These are phyloP conservation scores for Dactylellina leptospora DNA, from an alignment of 2,329 filamentous ascomycete genomes.

Conservation along the genomic window DNA sequence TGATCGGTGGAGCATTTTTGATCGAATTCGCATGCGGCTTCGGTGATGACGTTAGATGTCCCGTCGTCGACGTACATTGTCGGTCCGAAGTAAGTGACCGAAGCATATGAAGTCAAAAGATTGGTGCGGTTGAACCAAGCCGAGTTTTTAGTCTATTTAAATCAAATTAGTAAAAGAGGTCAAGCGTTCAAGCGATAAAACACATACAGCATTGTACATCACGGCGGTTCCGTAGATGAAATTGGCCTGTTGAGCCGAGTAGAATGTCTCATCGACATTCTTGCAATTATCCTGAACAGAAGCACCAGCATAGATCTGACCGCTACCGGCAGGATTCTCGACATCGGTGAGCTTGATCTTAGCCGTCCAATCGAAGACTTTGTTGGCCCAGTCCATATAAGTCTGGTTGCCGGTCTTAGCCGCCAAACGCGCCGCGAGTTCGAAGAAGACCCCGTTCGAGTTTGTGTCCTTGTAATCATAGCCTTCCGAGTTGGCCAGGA, in stretches of 20 bases:
- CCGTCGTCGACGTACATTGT: conserved; percentile 59
- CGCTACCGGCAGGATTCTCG: conserved; percentile 71
- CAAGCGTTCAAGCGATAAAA: neutral
- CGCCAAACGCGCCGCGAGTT: conserved; percentile 74
- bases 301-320: conserved; percentile 56
- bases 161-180: neutral
- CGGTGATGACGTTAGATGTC: conserved; percentile 67
- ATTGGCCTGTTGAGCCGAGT: conserved; percentile 72
- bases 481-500: conserved; percentile 77
- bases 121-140: conserved; percentile 20
- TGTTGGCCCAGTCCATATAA: conserved; percentile 80
- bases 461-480: conserved; percentile 80
- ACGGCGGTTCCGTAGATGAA: conserved; percentile 72
- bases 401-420: conserved; percentile 80
- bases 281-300: conserved; percentile 65
- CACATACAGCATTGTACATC: conserved; percentile 67
- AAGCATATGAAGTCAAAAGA: neutral
- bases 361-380: conserved; percentile 73
- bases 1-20: conserved; percentile 69
- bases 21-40: conserved; percentile 69
- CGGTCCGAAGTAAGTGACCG: conserved; percentile 22
- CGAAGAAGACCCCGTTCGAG: conserved; percentile 75
- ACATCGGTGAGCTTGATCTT: conserved; percentile 68
- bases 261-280: conserved; percentile 66
- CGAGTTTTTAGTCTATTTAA: conserved; percentile 19